Percentiles rank a stretch among this genome's conserved stretches.
phyloP scores from a whole-genome alignment of 805 yeast species.

The Wickerhamomyces silvicola region DNA sequence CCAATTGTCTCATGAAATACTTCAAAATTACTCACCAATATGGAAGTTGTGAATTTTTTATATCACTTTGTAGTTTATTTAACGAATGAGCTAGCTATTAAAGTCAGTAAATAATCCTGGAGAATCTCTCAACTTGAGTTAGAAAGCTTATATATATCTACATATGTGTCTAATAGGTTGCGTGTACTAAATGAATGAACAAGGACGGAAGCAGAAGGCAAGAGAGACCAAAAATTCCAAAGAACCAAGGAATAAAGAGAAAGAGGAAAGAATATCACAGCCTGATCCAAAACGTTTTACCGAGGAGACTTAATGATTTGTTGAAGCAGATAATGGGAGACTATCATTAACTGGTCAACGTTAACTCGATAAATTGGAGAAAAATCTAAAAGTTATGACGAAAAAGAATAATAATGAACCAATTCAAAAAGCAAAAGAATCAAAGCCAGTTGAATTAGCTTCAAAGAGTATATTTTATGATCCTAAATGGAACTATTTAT shows the following conservation, averaged over 20 bases:
- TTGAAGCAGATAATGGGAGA: slow-evolving; percentile 29
- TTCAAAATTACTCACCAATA: slow-evolving; percentile 37
- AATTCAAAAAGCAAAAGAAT: slow-evolving; percentile 1
- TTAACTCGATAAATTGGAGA: slow-evolving; percentile 26
- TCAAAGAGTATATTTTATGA: slow-evolving; percentile 51
- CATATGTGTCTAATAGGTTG: slow-evolving; percentile 57
- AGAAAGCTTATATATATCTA: no score
- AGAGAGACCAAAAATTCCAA: slow-evolving; percentile 21
- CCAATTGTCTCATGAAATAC: slow-evolving; percentile 26
- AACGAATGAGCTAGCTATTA: slow-evolving; percentile 49
- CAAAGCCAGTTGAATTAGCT: slow-evolving; percentile 31
- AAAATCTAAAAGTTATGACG: slow-evolving; percentile 35
- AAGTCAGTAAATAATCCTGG: slow-evolving; percentile 15
- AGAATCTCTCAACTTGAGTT: no score
- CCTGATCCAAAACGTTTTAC: slow-evolving; percentile 19
- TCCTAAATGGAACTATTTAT: slow-evolving; percentile 47
- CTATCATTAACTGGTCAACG: slow-evolving; percentile 29
- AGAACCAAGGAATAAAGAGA: slow-evolving; percentile 15
- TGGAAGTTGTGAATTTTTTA: slow-evolving; percentile 39
- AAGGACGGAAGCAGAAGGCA: slow-evolving; percentile 23
- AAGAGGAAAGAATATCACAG: slow-evolving; percentile 19
- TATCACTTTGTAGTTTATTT: slow-evolving; percentile 46
- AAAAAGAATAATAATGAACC: slow-evolving; percentile 17
- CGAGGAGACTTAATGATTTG: slow-evolving; percentile 16
- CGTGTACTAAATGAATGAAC: slow-evolving; percentile 37